phyloP scores from a whole-genome alignment of 345 rosid species.

The Ricinus communis region DNA sequence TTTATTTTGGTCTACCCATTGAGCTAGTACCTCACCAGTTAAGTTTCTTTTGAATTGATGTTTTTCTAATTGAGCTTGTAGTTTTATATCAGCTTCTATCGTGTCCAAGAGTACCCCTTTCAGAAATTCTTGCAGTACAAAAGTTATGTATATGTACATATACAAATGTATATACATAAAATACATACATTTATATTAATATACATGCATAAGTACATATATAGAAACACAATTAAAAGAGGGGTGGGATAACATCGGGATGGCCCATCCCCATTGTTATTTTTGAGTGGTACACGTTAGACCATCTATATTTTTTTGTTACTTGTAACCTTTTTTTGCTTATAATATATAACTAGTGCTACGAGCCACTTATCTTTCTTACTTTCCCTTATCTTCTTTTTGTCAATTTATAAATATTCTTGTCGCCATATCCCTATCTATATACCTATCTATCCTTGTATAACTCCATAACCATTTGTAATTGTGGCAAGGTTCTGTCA shows the following conservation, averaged over 20 bases:
- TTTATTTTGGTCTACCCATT: too few relatives aligned
- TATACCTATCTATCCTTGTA: conserved; percentile 6
- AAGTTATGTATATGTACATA: neutral
- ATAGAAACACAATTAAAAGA: neutral
- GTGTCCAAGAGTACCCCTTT: too few relatives aligned
- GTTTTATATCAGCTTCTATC: too few relatives aligned
- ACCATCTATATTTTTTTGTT: conserved; percentile 3
- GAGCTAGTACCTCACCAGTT: too few relatives aligned
- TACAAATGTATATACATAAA: neutral
- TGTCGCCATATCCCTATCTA: neutral
- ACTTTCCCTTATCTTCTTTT: conserved; percentile 14
- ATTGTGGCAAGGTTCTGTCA: conserved; percentile 26
- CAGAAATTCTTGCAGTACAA: too few relatives aligned
- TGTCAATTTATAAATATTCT: neutral
- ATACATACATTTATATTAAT: neutral
- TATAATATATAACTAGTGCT: conserved; percentile 2
- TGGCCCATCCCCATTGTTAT: conserved; percentile 19
- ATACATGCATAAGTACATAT: neutral
- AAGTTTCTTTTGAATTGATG: too few relatives aligned
- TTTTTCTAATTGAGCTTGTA: too few relatives aligned
- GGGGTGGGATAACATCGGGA: conserved; percentile 6
- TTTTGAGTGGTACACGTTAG: conserved; percentile 28
- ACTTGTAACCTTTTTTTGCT: neutral
- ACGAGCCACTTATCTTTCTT: neutral
- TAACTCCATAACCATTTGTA: conserved; percentile 21